phyloP scores from a whole-genome alignment of 148 eudicot species.

The Fagopyrum tataricum region DNA sequence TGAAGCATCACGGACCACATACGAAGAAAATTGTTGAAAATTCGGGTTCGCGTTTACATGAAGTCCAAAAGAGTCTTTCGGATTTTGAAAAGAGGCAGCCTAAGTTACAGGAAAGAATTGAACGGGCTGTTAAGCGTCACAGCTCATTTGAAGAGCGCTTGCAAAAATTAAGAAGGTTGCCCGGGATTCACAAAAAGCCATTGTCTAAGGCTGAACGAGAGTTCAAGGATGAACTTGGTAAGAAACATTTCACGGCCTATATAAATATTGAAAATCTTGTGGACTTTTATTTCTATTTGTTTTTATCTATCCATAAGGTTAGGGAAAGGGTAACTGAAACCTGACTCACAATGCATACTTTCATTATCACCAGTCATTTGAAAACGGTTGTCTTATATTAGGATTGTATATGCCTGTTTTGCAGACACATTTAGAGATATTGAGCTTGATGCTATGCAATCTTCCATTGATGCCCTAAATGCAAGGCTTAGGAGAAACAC shows the following conservation, averaged over 20 bases:
- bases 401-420: conserved; percentile 10
- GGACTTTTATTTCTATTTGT: not conserved
- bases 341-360: not conserved
- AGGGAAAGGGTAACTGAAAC: not conserved
- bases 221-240: conserved; percentile 82
- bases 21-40: conserved; percentile 67
- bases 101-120: conserved; percentile 46
- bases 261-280: not conserved
- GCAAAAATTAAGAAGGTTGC: conserved; percentile 55
- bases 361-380: not conserved
- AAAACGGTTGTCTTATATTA: not conserved
- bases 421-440: conserved; percentile 68
- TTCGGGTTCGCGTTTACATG: conserved; percentile 49
- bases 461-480: conserved; percentile 68
- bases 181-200: conserved; percentile 68
- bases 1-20: conserved; percentile 83
- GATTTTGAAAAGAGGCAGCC: conserved; percentile 60
- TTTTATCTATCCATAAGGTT: too few species aligned
- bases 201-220: conserved; percentile 79
- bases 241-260: not conserved
- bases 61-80: conserved; percentile 51
- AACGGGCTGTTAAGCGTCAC: conserved; percentile 41
- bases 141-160: conserved; percentile 61
- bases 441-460: conserved; percentile 81
- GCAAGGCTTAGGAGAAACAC: conserved; percentile 58